Evolutionary conservation across 208 protist genomes (phyloP), one percentile per base, ranked within the genome.

Genomic region (Leishmania arabica): DNA sequence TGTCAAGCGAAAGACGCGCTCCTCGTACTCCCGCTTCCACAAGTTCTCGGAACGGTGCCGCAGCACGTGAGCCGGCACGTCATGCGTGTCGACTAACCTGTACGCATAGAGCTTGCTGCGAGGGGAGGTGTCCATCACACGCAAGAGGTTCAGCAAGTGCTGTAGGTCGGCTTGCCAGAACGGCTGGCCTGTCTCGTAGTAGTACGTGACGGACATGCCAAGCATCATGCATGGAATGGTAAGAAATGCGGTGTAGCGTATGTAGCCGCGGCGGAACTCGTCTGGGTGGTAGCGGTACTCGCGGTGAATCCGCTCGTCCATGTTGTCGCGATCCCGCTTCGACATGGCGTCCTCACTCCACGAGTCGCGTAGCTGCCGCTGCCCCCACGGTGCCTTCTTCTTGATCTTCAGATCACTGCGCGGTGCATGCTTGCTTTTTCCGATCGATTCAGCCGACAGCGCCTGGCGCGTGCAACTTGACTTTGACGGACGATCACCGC

Each of bases 241-340:
- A 40, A 87, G 69, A 2, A 94, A 37, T 31, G 84, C 90, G 45
- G 86, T 82, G 53, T 88, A 90, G 78, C 89, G 88, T 64, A 97
- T 83, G 65, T 91, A 87, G 71, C 81, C 56, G 17, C 92, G 94
- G 54, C 88, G 90, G 60, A 87, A 80, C 82, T 93, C 92, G 27
- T 95, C 91, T 11, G 94, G 94, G 79, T 97, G 94, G 82, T 96
- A 97, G 81, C 94, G 92, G 84, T 97, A 95, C 84, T 95, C 90
- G 76, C 92, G 88, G 75, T 95, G 88, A 73, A 97, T 90, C 68
- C 94, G 92, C 77, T 95, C 90, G 45, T 84, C 89, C 88, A 97
- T 92, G 82, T 92, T 94, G 45, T 97, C 92, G 17, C 65, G 84
- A 42, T 93, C 88, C 6, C 90, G 81, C 78, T 91, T 91, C 34